Conservation (phyloP, 2,329 filamentous ascomycete genomes). For the Venturiaceae sp. region DNA sequence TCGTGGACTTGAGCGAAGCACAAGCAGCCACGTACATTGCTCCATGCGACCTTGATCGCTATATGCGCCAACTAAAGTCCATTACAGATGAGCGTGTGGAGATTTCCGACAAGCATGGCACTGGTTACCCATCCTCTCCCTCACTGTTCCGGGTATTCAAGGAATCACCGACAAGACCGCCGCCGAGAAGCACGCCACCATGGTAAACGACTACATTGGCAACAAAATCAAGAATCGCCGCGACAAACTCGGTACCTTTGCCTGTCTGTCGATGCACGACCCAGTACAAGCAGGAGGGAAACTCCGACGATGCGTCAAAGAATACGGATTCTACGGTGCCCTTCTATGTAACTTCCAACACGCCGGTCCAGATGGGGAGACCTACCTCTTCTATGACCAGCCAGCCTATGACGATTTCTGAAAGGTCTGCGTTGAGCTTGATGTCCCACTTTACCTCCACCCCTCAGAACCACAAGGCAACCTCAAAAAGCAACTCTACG, state of each 20-base stretch:
- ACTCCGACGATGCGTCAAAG: not conserved
- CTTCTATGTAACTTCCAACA: too few relatives aligned
- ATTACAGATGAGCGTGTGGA: conserved; percentile 31
- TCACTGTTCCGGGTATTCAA: conserved; percentile 40
- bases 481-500: not conserved
- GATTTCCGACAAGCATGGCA: conserved; percentile 36
- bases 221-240: conserved; percentile 16
- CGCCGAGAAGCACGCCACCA: conserved; percentile 31
- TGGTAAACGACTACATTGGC: conserved; percentile 20
- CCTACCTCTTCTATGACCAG: too few relatives aligned
- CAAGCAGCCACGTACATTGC: conserved; percentile 10
- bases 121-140: conserved; percentile 39
- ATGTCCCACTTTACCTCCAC: too few relatives aligned
- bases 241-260: conserved; percentile 38
- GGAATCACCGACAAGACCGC: conserved; percentile 32
- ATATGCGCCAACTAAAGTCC: conserved; percentile 22
- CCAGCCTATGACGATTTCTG: too few relatives aligned
- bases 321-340: too few relatives aligned
- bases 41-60: conserved; percentile 7
- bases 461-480: not conserved
- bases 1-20: too few relatives aligned
- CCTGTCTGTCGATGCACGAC: conserved; percentile 33
- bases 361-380: too few relatives aligned
- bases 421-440: too few relatives aligned
- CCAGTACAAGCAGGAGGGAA: not conserved